These are phyloP conservation scores for Naganishia cerealis DNA, from an alignment of 1,284 basidiomycete genomes.

Conservation along the genomic window DNA sequence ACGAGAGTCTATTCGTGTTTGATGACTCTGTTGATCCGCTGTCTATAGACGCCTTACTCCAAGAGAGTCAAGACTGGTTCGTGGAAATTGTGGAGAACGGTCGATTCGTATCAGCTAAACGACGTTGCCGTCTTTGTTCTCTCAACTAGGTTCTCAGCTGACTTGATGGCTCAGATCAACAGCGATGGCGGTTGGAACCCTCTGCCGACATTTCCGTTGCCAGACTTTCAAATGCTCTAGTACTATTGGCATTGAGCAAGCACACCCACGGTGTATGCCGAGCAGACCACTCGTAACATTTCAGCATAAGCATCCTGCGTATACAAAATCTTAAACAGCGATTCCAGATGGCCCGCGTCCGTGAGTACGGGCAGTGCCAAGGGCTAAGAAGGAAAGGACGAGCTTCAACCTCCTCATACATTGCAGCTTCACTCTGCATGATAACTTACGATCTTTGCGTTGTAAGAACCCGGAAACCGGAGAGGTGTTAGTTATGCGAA, in stretches of 20 bases:
- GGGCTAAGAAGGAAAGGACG: not conserved
- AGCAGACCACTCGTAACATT: not conserved
- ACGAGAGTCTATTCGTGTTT: constrained; percentile 26
- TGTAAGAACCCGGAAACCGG: no score
- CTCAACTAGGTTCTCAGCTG: constrained; percentile 27
- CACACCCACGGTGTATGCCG: not conserved
- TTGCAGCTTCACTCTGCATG: not conserved
- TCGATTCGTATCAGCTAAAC: not conserved
- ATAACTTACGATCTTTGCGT: constrained; percentile 9
- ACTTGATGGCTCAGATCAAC: constrained; percentile 32
- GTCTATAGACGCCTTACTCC: constrained; percentile 28
- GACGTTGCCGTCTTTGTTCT: not conserved
- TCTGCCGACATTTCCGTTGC: constrained; percentile 21
- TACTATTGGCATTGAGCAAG: not conserved
- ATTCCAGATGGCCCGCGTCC: constrained; percentile 7
- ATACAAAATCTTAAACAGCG: constrained; percentile 3
- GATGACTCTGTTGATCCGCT: constrained; percentile 30
- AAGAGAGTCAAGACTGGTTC: constrained; percentile 34
- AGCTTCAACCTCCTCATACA: not conserved
- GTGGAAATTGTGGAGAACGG: not conserved
- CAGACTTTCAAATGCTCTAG: constrained; percentile 28
- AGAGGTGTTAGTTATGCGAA: not conserved
- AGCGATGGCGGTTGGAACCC: constrained; percentile 29
- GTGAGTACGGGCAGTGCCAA: constrained; percentile 16
- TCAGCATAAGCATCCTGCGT: not conserved